A percentile compares a stretch with the other conserved stretches of the same genome.
These are phyloP conservation scores for Ophiostoma himal-ulmi DNA, from an alignment of 2,329 filamentous ascomycete species.

Conservation along the genomic window DNA sequence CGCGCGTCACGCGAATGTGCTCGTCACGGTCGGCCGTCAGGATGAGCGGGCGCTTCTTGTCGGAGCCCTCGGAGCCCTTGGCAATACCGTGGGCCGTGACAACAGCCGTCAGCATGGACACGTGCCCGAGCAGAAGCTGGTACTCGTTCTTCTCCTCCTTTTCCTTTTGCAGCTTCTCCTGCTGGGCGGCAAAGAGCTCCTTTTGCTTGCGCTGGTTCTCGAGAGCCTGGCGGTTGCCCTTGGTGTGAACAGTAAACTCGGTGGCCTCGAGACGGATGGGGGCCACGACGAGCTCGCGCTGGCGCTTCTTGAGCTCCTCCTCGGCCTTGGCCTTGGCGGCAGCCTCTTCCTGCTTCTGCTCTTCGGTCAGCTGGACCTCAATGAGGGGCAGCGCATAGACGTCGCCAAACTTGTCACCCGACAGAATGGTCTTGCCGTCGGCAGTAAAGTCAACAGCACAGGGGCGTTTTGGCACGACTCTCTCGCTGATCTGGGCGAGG, in stretches of 20 bases:
- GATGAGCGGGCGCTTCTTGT: conserved; percentile 40
- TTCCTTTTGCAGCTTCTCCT: conserved; percentile 24
- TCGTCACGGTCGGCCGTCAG: conserved; percentile 54
- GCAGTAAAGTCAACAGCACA: conserved; percentile 66
- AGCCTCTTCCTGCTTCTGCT: background rate
- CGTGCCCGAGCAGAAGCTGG: conserved; percentile 74
- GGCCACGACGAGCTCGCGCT: conserved; percentile 32
- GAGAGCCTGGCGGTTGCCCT: conserved; percentile 56
- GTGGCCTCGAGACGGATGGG: conserved; percentile 45
- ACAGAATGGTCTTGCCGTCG: conserved; percentile 67
- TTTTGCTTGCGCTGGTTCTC: conserved; percentile 51
- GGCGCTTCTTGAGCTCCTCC: conserved; percentile 20
- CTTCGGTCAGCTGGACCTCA: conserved; percentile 22
- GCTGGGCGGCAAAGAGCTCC: conserved; percentile 30
- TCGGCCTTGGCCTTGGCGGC: background rate
- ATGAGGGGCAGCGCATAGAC: conserved; percentile 82
- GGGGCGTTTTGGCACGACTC: conserved; percentile 83
- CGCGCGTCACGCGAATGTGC: conserved; percentile 83
- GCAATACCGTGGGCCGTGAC: conserved; percentile 43
- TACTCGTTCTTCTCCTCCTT: conserved; percentile 25
- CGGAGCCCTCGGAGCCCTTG: conserved; percentile 14
- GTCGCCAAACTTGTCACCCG: conserved; percentile 94
- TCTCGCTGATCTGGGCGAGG: conserved; percentile 63
- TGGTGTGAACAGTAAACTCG: conserved; percentile 57
- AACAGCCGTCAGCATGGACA: conserved; percentile 86